A percentile compares a stretch with the other conserved stretches of the same genome.
Conservation (phyloP, 2,329 filamentous ascomycete genomes). For the Beauveria varroae region DNA sequence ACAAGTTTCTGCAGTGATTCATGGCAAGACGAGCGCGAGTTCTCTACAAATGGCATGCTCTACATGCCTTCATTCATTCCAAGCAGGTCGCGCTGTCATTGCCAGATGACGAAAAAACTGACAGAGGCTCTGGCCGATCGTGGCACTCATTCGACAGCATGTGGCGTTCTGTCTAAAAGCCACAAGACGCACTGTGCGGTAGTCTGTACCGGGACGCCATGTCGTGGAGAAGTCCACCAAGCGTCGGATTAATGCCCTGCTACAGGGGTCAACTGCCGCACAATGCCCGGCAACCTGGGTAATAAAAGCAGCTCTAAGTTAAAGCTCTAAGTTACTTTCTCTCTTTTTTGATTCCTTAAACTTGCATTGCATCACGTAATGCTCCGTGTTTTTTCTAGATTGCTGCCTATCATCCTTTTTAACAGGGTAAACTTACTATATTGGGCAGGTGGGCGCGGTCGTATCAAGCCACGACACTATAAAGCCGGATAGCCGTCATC, state of each 20-base stretch:
- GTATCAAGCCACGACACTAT: not conserved
- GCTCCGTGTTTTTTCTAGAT: not conserved
- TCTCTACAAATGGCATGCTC: not conserved
- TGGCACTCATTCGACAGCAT: not conserved
- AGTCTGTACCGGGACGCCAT: not conserved
- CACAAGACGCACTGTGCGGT: no score
- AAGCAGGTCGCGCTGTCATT: not conserved
- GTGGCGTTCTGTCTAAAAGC: not conserved
- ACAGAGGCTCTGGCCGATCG: not conserved
- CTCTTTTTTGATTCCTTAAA: no score
- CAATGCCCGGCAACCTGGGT: not conserved
- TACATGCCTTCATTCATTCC: no score
- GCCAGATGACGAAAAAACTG: not conserved
- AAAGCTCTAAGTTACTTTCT: no score
- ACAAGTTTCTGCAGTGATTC: not conserved
- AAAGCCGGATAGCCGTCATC: conserved; percentile 6
- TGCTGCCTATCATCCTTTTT: not conserved
- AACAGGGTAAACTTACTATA: not conserved
- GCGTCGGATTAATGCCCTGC: not conserved
- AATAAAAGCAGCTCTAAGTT: no score
- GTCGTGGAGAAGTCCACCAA: not conserved
- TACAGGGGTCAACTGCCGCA: not conserved
- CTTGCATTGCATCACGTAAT: not conserved
- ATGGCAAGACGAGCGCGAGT: not conserved
- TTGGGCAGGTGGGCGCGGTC: conserved; percentile 2